Evolutionary conservation across 768 basidiomycete species (phyloP).

Genomic region (Stropharia rugosoannulata): DNA sequence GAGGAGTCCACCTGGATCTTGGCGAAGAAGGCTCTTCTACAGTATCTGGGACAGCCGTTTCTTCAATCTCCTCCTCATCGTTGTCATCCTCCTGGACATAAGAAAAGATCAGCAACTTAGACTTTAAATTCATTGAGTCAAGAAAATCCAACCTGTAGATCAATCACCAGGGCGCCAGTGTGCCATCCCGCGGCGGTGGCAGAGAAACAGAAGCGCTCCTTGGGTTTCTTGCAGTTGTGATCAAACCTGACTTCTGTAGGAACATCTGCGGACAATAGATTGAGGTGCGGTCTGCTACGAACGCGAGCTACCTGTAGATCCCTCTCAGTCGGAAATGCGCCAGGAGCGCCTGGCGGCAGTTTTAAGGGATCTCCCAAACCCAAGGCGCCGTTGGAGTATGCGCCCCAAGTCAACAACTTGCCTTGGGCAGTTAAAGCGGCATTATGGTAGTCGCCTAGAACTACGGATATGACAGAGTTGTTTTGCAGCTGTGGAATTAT

Average conservation of each 20-base stretch:
- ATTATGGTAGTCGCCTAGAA: conserved; percentile 91
- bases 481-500: conserved; percentile 76
- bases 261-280: conserved; percentile 45
- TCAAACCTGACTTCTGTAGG: conserved; percentile 79
- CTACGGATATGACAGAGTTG: conserved; percentile 78
- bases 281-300: conserved; percentile 24
- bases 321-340: conserved; percentile 49
- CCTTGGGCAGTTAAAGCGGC: conserved; percentile 82
- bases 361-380: conserved; percentile 77
- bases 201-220: conserved; percentile 73
- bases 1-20: conserved; percentile 16
- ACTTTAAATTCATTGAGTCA: neutral
- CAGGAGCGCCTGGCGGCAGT: conserved; percentile 54
- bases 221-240: conserved; percentile 45
- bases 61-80: conserved; percentile 32
- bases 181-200: conserved; percentile 91
- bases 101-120: conserved; percentile 4
- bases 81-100: conserved; percentile 27
- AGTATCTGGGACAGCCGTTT: conserved; percentile 2
- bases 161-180: conserved; percentile 84
- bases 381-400: conserved; percentile 74
- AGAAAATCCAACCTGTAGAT: conserved; percentile 60
- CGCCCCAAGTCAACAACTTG: conserved; percentile 79
- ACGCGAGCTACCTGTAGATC: conserved; percentile 29
- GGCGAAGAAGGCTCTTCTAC: conserved; percentile 2